Evolutionary conservation across 2,329 filamentous ascomycete genomes (phyloP), one percentile per base, ranked within the genome.

Genomic region (Neonectria faginata): DNA sequence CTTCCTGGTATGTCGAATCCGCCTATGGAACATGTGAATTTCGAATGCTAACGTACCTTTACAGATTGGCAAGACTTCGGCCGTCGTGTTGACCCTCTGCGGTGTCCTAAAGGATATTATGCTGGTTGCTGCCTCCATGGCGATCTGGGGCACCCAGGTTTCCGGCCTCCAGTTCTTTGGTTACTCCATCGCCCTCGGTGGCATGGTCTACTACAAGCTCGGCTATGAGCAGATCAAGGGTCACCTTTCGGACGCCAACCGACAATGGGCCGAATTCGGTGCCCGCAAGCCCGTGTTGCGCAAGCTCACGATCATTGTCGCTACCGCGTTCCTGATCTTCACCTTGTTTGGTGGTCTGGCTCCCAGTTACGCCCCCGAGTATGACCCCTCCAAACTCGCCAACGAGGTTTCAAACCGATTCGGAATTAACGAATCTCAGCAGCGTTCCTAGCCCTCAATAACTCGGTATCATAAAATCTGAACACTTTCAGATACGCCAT

Each of bases 51-150:
- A 82, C 64, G n/a, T 11, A 2, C 2, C n/a, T n/a, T 3, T 36
- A 50, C 70, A 94, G 92, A 95, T 96, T 76, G 92, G 92, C 83
- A 94, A 92, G 84, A 95, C 92, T 16, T 95, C 92, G 1, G 92
- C 92, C 57, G 90, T 96, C 59, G 91, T 95, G 73, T 90, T 96
- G 75, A 96, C 93, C 33, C 90, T 96, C 51, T 95, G 91, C 76
- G 92, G 92, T 83, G 92, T 96, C 42, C 88, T 96, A 68, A 96
- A 95, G 86, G 92, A 96, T 79, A 92, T 96, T 64, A 86, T 96
- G 74, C 90, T 96, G 55, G 92, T 96, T 64, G 83, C 85, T 57
- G 91, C 91, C 50, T 94, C 91, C 66, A 93, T 94, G 88, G 79
- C 92, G 70, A 92, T 95, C 79, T 95, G 92, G 90, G 87, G 88